phyloP scores from a whole-genome alignment of 2,329 filamentous ascomycete species.

The Peltaster fructicola region DNA sequence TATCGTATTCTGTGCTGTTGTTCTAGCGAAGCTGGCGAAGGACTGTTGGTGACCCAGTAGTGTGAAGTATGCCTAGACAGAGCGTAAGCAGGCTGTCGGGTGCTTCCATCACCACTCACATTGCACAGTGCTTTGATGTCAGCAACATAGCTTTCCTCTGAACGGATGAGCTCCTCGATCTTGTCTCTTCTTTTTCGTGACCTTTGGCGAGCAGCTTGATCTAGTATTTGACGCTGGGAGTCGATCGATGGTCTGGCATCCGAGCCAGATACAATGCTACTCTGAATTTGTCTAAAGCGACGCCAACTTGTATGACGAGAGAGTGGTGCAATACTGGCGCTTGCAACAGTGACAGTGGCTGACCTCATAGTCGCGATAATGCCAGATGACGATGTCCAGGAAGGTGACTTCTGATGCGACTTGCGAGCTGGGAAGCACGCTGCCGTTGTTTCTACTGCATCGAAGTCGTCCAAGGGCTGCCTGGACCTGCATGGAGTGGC shows the following conservation, averaged over 20 bases:
- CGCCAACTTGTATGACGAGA: constrained; percentile 40
- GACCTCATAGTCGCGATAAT: constrained; percentile 71
- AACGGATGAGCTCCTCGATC: constrained; percentile 68
- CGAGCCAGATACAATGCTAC: constrained; percentile 42
- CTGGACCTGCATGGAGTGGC: constrained; percentile 18
- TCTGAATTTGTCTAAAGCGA: constrained; percentile 40
- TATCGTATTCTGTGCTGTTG: constrained; percentile 15
- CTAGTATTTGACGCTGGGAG: constrained; percentile 34
- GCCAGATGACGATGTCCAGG: constrained; percentile 57
- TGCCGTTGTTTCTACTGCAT: constrained; percentile 4
- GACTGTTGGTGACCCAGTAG: constrained; percentile 14
- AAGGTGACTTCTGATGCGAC: constrained; percentile 27
- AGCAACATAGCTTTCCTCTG: constrained; percentile 75
- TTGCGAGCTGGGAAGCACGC: constrained; percentile 1
- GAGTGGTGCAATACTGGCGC: constrained; percentile 48
- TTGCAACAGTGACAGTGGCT: constrained; percentile 59
- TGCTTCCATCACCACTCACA: too few relatives aligned
- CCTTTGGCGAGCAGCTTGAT: constrained; percentile 53
- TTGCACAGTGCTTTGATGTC: constrained; percentile 77
- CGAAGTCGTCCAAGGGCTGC: constrained; percentile 22
- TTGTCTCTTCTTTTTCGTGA: constrained; percentile 60
- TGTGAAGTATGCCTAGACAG: constrained; percentile 26
- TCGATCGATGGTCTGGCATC: constrained; percentile 49
- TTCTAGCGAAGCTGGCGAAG: constrained; percentile 12
- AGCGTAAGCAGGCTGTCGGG: constrained; percentile 1